Evolutionary conservation across 306 rosid species (phyloP), one percentile per base, ranked within the genome.

Genomic region (Casuarina equisetifolia): DNA sequence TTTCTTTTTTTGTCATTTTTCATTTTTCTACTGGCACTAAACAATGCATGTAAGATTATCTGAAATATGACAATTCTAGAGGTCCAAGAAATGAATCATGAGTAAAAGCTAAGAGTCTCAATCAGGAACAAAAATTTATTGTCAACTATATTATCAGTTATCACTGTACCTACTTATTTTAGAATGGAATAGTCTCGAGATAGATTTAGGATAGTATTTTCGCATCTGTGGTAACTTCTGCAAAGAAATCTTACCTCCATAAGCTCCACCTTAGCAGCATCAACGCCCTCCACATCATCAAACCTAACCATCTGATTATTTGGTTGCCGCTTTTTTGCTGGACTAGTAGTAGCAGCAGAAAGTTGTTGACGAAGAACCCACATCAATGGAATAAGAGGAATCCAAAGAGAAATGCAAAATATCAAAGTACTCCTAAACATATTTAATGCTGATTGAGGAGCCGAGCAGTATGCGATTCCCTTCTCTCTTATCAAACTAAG

Each of bases 201-300:
- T 40, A 6, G 17, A 12, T 25, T 54, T 32, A 53, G 17, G 50
- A 54, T 25, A 59, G 5, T 0, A 64, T 4, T 58, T 40, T 7
- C 17, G 15, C 42, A 13, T 66, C 69, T 35, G 9, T 54, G 67
- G 40, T 57, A 69, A 69, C 32, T 76, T 39, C 61, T 49, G 64
- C 50, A 48, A 74, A 20, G 42, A 78, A 73, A 76, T 70, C 19
- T 79, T 88, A 95, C 98, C 98, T 95, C 98, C 96, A 92, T 81
- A 74, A 95, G 97, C 83, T 95, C 98, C 70, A 88, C 85, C 86
- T 95, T 95, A 11, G 97, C 97, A 73, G 88, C 79, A 87, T 95
- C 97, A 68, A 95, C 98, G 63, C 98, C 98, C 84, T 95, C 96
- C 25, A 95, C 98, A 40, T 95, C 98, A 68, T 92, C 97, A 67